Evolutionary conservation across 2,329 filamentous ascomycete genomes (phyloP), one percentile per base, ranked within the genome.

Genomic region (Basipetospora chlamydospora): DNA sequence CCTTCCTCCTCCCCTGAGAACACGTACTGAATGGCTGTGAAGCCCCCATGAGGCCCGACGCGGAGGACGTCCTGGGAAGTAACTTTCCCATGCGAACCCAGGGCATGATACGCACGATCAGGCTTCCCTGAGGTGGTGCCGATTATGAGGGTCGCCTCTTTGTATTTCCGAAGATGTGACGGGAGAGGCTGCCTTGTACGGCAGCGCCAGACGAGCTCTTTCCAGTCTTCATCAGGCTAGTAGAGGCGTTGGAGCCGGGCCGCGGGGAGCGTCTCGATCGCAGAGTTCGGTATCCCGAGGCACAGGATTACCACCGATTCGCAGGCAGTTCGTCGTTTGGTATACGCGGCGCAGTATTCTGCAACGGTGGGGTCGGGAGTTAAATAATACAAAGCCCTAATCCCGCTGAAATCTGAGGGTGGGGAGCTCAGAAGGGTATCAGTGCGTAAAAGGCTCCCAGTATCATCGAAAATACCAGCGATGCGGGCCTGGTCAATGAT

Each of bases 221-320:
- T 42, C 40, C 43, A 44, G 29, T 45, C 33, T 9, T 37, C 18
- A n/a, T 26, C 38, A 9, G 44, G 42, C 41, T 34, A 45, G 15
- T 33, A 34, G 5, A 44, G 5, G 3, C 35, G 30, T 17, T 33
- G 28, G 8, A 41, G 21, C 4, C 43, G 33, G 3, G 35, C 16
- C 13, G 39, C 26, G 3, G 23, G 6, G 30, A 43, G 29, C 3
- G 11, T 23, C 12, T 38, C 15, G 5, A 40, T 44, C 13, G 28
- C 39, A 2, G 18, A 11, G 8, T 41, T 42, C n/a, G 39, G 43
- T 13, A 46, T 36, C 1, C 33, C 18, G 8, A 46, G 28, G 8
- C 30, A 20, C 7, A 47, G n/a, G 4, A 45, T 41, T 5, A 42
- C 39, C 6, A 42, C 38, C 9, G 41, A 35, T 17, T 38, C 42